These are phyloP conservation scores for Fusarium robinianum DNA, from an alignment of 2,329 filamentous ascomycete species.

Conservation along the genomic window DNA sequence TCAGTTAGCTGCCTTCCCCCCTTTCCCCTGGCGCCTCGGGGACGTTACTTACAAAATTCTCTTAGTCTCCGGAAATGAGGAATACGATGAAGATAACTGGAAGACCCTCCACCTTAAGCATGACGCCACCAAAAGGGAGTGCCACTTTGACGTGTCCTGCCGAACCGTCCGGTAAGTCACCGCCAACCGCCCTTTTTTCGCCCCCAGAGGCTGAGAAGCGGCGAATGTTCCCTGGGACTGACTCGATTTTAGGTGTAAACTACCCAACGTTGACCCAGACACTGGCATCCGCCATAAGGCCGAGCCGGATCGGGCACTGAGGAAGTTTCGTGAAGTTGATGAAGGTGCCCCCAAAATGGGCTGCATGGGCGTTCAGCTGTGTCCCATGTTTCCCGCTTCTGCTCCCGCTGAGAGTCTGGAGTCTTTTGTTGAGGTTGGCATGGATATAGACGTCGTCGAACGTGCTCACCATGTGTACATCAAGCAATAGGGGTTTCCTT, in stretches of 20 bases:
- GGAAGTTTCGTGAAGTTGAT: constrained; percentile 64
- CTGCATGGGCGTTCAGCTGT: constrained; percentile 69
- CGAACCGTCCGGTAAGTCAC: constrained; percentile 63
- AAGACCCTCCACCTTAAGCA: constrained; percentile 60
- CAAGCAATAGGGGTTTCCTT: constrained; percentile 18
- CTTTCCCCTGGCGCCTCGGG: not conserved
- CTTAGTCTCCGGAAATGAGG: constrained; percentile 63
- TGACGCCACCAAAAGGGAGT: constrained; percentile 28
- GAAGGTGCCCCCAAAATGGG: constrained; percentile 59
- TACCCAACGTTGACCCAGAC: constrained; percentile 70
- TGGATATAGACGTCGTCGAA: constrained; percentile 56
- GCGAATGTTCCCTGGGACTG: too few species aligned
- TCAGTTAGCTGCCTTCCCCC: constrained; percentile 51
- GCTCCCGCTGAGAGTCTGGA: constrained; percentile 40
- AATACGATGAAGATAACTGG: constrained; percentile 75
- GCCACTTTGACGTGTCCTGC: constrained; percentile 60
- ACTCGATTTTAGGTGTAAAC: constrained; percentile 58
- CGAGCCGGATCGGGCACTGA: constrained; percentile 63
- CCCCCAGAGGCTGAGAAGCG: not conserved
- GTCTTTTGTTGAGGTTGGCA: constrained; percentile 59
- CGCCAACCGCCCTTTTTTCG: not conserved
- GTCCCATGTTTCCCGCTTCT: constrained; percentile 54
- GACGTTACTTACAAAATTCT: constrained; percentile 7
- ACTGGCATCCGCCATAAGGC: constrained; percentile 59
- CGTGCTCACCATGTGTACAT: constrained; percentile 51